These are phyloP conservation scores for Pelargonium fulgidum DNA, from an alignment of 441 rosid genomes.

Conservation along the genomic window DNA sequence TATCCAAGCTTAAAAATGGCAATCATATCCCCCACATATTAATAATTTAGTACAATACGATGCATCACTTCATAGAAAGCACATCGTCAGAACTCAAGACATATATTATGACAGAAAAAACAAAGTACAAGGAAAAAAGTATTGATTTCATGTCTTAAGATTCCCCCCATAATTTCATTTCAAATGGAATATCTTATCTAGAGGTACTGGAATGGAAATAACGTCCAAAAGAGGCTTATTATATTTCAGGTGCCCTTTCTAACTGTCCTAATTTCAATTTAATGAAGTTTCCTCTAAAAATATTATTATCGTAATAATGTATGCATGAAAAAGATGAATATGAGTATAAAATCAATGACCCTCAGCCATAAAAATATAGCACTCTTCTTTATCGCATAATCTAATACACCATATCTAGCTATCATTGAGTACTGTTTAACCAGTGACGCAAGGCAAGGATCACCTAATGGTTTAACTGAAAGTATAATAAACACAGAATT, in stretches of 20 bases:
- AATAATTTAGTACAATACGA: neutral
- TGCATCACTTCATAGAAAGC: neutral
- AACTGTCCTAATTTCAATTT: neutral
- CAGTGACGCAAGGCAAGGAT: slow-evolving; percentile 5
- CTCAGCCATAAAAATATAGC: neutral
- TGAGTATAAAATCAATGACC: neutral
- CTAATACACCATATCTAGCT: neutral
- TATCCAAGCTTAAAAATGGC: neutral
- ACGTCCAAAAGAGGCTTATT: neutral
- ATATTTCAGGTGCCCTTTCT: neutral
- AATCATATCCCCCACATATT: neutral
- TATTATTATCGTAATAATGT: neutral
- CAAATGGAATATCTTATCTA: neutral
- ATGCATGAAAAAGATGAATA: neutral
- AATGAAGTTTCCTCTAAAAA: neutral
- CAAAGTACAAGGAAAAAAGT: neutral
- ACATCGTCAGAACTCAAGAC: neutral
- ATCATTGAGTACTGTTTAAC: neutral
- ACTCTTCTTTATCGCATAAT: neutral
- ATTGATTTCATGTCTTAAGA: neutral
- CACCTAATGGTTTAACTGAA: neutral
- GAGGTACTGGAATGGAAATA: neutral
- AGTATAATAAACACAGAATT: neutral
- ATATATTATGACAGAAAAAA: neutral
- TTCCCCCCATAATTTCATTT: neutral